These are phyloP conservation scores for Tylopilus cervinicoccineus DNA, from an alignment of 768 basidiomycete species.

Conservation along the genomic window DNA sequence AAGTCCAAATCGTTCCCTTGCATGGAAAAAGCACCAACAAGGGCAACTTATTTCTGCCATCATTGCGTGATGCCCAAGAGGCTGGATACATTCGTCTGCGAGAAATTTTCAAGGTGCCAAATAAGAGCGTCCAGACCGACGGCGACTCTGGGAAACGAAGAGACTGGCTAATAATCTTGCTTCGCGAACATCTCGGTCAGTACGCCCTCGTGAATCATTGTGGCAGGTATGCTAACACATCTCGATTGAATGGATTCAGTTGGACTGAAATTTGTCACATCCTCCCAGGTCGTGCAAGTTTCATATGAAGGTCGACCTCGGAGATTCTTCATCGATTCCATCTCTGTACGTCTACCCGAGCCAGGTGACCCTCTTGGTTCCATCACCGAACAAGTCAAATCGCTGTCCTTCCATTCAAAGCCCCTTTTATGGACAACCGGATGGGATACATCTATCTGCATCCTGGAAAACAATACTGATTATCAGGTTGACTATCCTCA, in stretches of 20 bases:
- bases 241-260: conserved; percentile 40
- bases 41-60: conserved; percentile 44
- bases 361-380: conserved; percentile 22
- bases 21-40: conserved; percentile 36
- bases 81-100: conserved; percentile 50
- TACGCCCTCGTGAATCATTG: neutral
- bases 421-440: conserved; percentile 54
- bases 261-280: conserved; percentile 64
- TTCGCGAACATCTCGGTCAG: conserved; percentile 69
- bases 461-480: conserved; percentile 31
- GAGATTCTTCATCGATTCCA: conserved; percentile 51
- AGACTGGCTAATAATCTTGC: conserved; percentile 66
- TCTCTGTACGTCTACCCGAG: conserved; percentile 32
- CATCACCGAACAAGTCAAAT: conserved; percentile 40
- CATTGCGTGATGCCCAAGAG: conserved; percentile 45
- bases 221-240: conserved; percentile 5
- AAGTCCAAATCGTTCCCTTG: conserved; percentile 48
- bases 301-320: conserved; percentile 58
- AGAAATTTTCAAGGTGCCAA: conserved; percentile 36
- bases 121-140: conserved; percentile 19
- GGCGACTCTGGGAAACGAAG: conserved; percentile 34
- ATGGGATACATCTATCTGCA: conserved; percentile 63
- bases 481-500: conserved; percentile 28
- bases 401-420: conserved; percentile 40
- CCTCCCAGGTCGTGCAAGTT: conserved; percentile 57